phyloP scores from a whole-genome alignment of 192 early-diverging fungal genomes.

The Coemansia umbellata region DNA sequence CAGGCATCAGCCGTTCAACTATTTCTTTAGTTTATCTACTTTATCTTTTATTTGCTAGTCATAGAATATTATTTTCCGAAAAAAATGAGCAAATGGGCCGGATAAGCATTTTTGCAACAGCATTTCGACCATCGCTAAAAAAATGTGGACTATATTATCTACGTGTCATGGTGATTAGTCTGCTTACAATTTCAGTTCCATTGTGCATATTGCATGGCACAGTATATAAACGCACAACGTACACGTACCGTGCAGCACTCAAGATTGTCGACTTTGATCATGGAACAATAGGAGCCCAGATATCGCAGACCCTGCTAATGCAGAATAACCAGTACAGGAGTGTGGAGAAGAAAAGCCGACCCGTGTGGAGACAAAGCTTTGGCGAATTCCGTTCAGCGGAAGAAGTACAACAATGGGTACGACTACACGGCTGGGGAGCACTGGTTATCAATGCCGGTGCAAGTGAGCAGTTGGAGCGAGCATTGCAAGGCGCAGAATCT shows the following conservation, averaged over 20 bases:
- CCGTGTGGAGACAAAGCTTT: not conserved
- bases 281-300: conserved; percentile 5
- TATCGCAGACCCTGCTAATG: conserved; percentile 2
- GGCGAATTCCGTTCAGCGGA: not conserved
- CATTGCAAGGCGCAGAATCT: not conserved
- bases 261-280: conserved; percentile 18
- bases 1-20: too few relatives aligned
- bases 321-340: not conserved
- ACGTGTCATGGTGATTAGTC: not conserved
- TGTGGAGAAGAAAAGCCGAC: not conserved
- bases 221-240: not conserved
- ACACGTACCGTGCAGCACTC: not conserved
- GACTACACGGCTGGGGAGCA: conserved; percentile 20
- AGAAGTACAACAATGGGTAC: conserved; percentile 9
- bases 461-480: not conserved
- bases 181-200: conserved; percentile 7
- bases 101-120: not conserved
- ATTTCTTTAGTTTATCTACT: not conserved
- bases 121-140: not conserved
- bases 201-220: conserved; percentile 13
- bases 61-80: not conserved
- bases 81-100: too few relatives aligned
- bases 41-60: too few relatives aligned
- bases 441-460: conserved; percentile 16
- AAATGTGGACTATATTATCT: conserved; percentile 13